Evolutionary conservation across 1,139 yeast genomes (phyloP).

Genomic region (Geotrichum australiense): DNA sequence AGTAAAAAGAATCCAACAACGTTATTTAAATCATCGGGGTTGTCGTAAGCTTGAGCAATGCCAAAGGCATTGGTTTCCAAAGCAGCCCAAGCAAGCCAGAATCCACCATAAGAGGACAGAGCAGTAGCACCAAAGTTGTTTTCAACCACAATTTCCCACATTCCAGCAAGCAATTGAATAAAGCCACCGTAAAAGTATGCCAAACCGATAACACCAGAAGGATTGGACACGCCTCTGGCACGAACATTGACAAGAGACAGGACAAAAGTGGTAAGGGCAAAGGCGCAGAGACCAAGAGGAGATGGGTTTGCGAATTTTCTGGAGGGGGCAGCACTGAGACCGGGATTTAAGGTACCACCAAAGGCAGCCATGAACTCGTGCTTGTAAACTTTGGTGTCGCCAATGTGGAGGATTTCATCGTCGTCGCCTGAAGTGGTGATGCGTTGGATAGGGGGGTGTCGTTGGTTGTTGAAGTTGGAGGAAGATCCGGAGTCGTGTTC

Average conservation of each 20-base stretch:
- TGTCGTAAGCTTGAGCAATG: conserved; percentile 50
- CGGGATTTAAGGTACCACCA: conserved; percentile 64
- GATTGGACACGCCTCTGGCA: conserved; percentile 48
- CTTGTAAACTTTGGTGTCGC: conserved; percentile 56
- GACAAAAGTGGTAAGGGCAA: conserved; percentile 78
- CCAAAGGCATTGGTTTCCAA: conserved; percentile 67
- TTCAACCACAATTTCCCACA: conserved; percentile 62
- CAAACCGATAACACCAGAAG: conserved; percentile 59
- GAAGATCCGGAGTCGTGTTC: conserved; percentile 15
- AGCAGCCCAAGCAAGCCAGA: conserved; percentile 76
- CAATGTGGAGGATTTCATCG: conserved; percentile 57
- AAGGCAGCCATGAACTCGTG: conserved; percentile 54
- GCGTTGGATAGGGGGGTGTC: conserved; percentile 9
- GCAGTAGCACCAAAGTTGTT: conserved; percentile 89
- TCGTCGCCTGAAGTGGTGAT: conserved; percentile 21
- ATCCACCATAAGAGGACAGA: conserved; percentile 72
- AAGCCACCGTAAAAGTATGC: conserved; percentile 82
- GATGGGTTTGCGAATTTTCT: conserved; percentile 80
- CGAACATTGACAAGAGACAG: conserved; percentile 55
- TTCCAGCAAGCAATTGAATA: conserved; percentile 65
- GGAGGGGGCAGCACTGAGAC: conserved; percentile 53
- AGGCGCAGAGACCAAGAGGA: conserved; percentile 78
- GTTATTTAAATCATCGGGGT: conserved; percentile 37
- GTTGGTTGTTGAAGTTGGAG: conserved; percentile 1
- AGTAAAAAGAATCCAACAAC: conserved; percentile 71